These are phyloP conservation scores for Pleurostoma richardsiae DNA, from an alignment of 2,329 filamentous ascomycete species.

Conservation along the genomic window DNA sequence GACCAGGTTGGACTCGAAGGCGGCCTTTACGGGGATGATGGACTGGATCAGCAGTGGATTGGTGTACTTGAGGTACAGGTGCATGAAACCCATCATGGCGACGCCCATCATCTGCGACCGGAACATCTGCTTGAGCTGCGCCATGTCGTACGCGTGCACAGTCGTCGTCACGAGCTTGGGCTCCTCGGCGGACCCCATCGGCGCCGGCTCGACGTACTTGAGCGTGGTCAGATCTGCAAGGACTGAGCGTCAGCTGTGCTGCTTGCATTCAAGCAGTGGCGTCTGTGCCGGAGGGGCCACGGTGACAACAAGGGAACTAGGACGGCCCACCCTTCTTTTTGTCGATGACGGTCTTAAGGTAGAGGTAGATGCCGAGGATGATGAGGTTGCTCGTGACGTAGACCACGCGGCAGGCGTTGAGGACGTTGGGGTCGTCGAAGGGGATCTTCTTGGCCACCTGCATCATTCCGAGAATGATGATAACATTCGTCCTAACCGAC, in stretches of 20 bases:
- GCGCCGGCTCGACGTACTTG: conserved; percentile 95
- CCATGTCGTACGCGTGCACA: conserved; percentile 87
- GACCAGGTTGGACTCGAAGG: conserved; percentile 89
- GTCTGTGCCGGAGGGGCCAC: no score
- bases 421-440: conserved; percentile 72
- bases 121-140: conserved; percentile 79
- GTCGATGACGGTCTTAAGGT: conserved; percentile 80
- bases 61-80: conserved; percentile 99
- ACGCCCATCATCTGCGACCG: conserved; percentile 93
- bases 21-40: conserved; percentile 95
- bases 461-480: conserved; percentile 97
- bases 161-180: conserved; percentile 96
- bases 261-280: no score
- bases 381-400: conserved; percentile 67
- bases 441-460: conserved; percentile 94
- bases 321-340: conserved; percentile 83
- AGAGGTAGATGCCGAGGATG: conserved; percentile 80
- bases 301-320: no score
- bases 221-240: conserved; percentile 83
- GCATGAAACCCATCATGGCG: conserved; percentile 98
- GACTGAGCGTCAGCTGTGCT: neutral
- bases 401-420: conserved; percentile 49
- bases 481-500: conserved; percentile 71
- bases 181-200: conserved; percentile 90
- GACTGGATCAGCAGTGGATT: conserved; percentile 98